Conservation (phyloP, 2,329 filamentous ascomycete species). For the Lecanicillium sp. region DNA sequence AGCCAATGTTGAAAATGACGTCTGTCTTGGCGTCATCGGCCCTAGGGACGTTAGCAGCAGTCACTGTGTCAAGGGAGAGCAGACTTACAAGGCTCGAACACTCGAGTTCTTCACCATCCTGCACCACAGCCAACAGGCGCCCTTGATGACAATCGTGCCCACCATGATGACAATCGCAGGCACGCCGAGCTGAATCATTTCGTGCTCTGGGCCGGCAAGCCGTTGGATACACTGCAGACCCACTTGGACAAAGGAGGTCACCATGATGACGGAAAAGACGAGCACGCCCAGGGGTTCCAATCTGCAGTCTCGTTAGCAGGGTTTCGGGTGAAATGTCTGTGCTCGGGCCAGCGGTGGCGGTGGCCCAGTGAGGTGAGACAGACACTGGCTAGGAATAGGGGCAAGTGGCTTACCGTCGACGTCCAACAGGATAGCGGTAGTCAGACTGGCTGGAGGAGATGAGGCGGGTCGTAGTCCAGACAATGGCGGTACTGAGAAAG, state of each 20-base stretch:
- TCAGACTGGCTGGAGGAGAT: conserved; percentile 60
- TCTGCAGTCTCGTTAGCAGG: conserved; percentile 27
- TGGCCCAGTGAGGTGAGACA: too few species aligned
- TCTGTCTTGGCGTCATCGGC: conserved; percentile 56
- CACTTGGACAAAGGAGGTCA: conserved; percentile 76
- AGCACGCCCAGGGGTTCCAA: conserved; percentile 75
- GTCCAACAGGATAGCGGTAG: conserved; percentile 71
- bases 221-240: conserved; percentile 61
- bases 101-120: conserved; percentile 78
- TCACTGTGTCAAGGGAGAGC: neutral
- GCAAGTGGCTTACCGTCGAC: conserved; percentile 41
- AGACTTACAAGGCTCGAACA: conserved; percentile 64
- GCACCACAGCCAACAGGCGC: conserved; percentile 80
- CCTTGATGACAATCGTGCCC: conserved; percentile 73
- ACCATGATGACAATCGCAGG: conserved; percentile 76
- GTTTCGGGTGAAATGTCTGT: too few species aligned
- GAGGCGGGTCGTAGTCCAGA: conserved; percentile 69
- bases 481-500: conserved; percentile 73
- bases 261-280: conserved; percentile 80
- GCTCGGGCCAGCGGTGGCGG: too few species aligned
- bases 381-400: too few species aligned
- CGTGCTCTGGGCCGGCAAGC: conserved; percentile 52
- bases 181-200: conserved; percentile 63
- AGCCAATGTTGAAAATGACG: conserved; percentile 85
- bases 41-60: conserved; percentile 16